These are phyloP conservation scores for Agrocybe praecox DNA, from an alignment of 768 basidiomycete genomes.

Conservation along the genomic window DNA sequence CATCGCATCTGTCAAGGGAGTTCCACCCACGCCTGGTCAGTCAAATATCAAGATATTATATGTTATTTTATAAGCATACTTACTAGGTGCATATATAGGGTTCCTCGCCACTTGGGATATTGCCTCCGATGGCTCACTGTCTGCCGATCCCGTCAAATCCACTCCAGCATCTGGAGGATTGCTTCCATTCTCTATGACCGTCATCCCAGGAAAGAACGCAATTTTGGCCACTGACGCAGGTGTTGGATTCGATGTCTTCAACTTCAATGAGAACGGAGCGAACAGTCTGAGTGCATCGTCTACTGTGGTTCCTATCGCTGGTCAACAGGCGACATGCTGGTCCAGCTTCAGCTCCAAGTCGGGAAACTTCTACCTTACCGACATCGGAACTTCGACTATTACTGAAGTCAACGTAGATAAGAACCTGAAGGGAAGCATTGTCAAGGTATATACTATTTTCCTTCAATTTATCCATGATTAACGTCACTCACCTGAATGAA, in stretches of 20 bases:
- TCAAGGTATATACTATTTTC: slow-evolving; percentile 31
- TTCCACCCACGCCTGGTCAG: slow-evolving; percentile 38
- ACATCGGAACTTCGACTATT: slow-evolving; percentile 39
- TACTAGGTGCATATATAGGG: too few relatives aligned
- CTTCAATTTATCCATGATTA: too few relatives aligned
- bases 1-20: slow-evolving; percentile 51
- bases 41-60: too few relatives aligned
- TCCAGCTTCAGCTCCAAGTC: slow-evolving; percentile 41
- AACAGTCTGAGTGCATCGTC: slow-evolving; percentile 24
- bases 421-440: slow-evolving; percentile 45
- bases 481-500: slow-evolving; percentile 6
- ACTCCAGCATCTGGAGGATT: not conserved
- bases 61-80: too few relatives aligned
- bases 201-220: slow-evolving; percentile 23
- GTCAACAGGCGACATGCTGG: slow-evolving; percentile 47
- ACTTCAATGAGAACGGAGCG: slow-evolving; percentile 22
- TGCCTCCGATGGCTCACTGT: not conserved
- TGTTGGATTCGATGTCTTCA: slow-evolving; percentile 41
- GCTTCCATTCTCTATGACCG: not conserved
- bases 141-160: not conserved
- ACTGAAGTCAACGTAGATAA: slow-evolving; percentile 50
- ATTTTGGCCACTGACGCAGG: slow-evolving; percentile 42
- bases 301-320: slow-evolving; percentile 33
- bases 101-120: slow-evolving; percentile 5
- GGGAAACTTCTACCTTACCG: slow-evolving; percentile 47